Evolutionary conservation across 73 alveolate species (phyloP).

Genomic region (Blepharisma stoltei): DNA sequence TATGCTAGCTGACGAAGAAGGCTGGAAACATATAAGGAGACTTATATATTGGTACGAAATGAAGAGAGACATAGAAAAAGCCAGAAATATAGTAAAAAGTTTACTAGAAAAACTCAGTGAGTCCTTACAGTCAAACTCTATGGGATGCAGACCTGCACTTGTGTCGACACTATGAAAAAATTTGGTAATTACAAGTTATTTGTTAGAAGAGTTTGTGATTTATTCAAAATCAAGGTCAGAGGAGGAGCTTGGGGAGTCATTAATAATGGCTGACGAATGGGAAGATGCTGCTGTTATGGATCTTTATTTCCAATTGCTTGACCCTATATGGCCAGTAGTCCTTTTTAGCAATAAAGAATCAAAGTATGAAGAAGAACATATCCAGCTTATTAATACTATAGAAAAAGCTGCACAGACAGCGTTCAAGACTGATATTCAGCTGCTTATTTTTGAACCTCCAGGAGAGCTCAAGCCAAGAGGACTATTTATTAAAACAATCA

Average conservation of each 20-base stretch:
- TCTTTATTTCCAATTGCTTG: background rate
- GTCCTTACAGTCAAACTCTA: background rate
- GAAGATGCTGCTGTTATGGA: background rate
- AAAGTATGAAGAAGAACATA: constrained; percentile 20
- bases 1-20: constrained; percentile 19
- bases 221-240: background rate
- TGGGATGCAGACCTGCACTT: constrained; percentile 25
- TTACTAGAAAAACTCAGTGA: constrained; percentile 19
- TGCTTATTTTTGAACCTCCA: constrained; percentile 25
- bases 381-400: background rate
- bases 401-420: background rate
- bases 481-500: background rate
- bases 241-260: background rate
- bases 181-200: background rate
- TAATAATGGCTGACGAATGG: background rate
- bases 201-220: constrained; percentile 14
- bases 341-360: background rate
- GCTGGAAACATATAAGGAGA: constrained; percentile 18
- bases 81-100: constrained; percentile 5
- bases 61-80: constrained; percentile 4
- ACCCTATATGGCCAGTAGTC: constrained; percentile 28
- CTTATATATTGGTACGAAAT: constrained; percentile 15
- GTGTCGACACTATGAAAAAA: constrained; percentile 9
- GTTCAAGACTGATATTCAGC: constrained; percentile 20
- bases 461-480: constrained; percentile 27